These are phyloP conservation scores for Penicillium mononematosum DNA, from an alignment of 495 filamentous ascomycete genomes.

Conservation along the genomic window DNA sequence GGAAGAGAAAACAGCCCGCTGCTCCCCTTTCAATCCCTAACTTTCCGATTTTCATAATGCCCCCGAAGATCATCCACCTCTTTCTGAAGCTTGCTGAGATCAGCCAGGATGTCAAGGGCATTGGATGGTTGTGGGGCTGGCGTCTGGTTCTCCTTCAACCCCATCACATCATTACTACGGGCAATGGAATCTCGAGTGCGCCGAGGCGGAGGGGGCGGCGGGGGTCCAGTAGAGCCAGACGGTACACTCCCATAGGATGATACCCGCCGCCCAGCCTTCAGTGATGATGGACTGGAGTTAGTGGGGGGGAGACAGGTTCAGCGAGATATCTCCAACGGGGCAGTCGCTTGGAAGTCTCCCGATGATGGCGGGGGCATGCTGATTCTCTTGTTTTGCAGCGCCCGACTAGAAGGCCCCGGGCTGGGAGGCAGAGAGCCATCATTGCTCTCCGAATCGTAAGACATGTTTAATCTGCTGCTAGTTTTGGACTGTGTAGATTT, in stretches of 20 bases:
- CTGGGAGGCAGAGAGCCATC: slow-evolving; percentile 36
- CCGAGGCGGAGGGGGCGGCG: slow-evolving; percentile 62
- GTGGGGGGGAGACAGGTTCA: slow-evolving; percentile 9
- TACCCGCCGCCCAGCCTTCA: slow-evolving; percentile 19
- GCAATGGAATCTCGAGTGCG: slow-evolving; percentile 55
- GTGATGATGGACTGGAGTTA: slow-evolving; percentile 11
- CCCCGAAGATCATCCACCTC: slow-evolving; percentile 71
- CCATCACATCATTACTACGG: slow-evolving; percentile 41
- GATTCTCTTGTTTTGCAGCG: slow-evolving; percentile 19
- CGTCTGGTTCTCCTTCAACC: slow-evolving; percentile 21
- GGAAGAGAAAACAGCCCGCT: slow-evolving; percentile 19
- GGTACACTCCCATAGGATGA: slow-evolving; percentile 29
- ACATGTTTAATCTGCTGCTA: slow-evolving; percentile 37
- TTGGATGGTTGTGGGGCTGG: slow-evolving; percentile 35
- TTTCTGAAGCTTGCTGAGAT: slow-evolving; percentile 64
- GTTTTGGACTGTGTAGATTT: slow-evolving; percentile 39
- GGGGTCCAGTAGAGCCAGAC: slow-evolving; percentile 32
- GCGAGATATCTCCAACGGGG: slow-evolving; percentile 8
- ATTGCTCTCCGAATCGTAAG: slow-evolving; percentile 25
- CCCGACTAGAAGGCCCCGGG: slow-evolving; percentile 26
- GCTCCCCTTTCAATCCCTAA: slow-evolving; percentile 17
- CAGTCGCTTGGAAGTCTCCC: slow-evolving; percentile 13
- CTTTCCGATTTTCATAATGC: slow-evolving; percentile 45
- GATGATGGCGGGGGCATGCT: slow-evolving; percentile 29
- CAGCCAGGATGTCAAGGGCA: slow-evolving; percentile 61